Evolutionary conservation across 108 stramenopile genomes (phyloP).

Genomic region (Pseudonitzschia pungens): DNA sequence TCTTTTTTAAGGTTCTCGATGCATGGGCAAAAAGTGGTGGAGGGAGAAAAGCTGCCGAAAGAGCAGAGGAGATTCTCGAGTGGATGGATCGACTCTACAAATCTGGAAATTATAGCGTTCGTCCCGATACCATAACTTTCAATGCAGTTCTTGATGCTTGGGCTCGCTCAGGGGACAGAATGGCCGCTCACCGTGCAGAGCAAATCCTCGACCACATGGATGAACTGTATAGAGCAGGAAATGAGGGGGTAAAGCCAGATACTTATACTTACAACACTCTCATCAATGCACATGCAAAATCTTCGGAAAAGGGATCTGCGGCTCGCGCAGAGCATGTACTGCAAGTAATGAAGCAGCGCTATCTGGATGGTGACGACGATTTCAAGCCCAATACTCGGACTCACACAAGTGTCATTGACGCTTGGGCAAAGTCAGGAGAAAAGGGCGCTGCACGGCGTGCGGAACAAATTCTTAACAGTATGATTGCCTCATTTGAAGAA

Average conservation of each 20-base stretch:
- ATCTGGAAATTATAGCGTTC: conserved; percentile 52
- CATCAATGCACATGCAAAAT: conserved; percentile 72
- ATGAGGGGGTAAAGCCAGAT: conserved; percentile 82
- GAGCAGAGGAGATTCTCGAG: conserved; percentile 82
- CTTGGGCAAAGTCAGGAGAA: conserved; percentile 61
- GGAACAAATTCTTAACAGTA: conserved; percentile 49
- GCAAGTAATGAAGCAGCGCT: conserved; percentile 56
- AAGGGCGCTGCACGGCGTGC: conserved; percentile 51
- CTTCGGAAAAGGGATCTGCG: conserved; percentile 51
- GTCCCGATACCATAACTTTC: conserved; percentile 76
- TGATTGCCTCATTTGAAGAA: conserved; percentile 47
- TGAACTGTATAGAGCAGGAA: conserved; percentile 76
- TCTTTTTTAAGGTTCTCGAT: conserved; percentile 40
- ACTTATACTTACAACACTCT: conserved; percentile 84
- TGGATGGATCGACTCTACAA: conserved; percentile 86
- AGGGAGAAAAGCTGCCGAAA: conserved; percentile 75
- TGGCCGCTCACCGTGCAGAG: conserved; percentile 79
- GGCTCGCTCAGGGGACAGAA: conserved; percentile 76
- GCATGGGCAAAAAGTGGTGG: conserved; percentile 84
- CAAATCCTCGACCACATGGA: conserved; percentile 90
- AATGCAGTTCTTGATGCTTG: conserved; percentile 84
- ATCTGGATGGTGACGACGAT: conserved; percentile 49
- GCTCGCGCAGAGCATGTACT: conserved; percentile 68
- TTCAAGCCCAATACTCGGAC: conserved; percentile 65
- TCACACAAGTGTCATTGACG: conserved; percentile 59